Evolutionary conservation across 495 filamentous ascomycete genomes (phyloP).

Genomic region (Apodospora peruviana): DNA sequence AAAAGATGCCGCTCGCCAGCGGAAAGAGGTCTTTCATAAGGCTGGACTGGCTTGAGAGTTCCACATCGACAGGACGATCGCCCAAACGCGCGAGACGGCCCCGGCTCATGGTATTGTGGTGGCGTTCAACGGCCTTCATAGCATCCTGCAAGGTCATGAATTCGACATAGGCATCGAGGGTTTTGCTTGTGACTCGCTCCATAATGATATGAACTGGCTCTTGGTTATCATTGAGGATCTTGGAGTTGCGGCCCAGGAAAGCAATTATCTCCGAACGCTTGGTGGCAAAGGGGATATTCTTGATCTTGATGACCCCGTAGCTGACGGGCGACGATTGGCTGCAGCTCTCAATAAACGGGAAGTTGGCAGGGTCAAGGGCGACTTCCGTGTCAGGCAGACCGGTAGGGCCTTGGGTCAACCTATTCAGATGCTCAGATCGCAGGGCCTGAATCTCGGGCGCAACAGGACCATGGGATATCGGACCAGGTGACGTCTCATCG

Average conservation of each 20-base stretch:
- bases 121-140: slow-evolving; percentile 42
- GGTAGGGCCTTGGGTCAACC: slow-evolving; percentile 12
- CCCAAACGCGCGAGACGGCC: slow-evolving; percentile 54
- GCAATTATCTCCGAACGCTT: slow-evolving; percentile 63
- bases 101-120: slow-evolving; percentile 21
- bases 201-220: slow-evolving; percentile 77
- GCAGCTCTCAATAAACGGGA: slow-evolving; percentile 38
- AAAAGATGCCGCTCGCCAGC: slow-evolving; percentile 55
- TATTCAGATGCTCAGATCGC: slow-evolving; percentile 26
- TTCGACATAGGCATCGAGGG: slow-evolving; percentile 70
- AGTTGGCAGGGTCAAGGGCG: slow-evolving; percentile 25
- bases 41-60: slow-evolving; percentile 51
- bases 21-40: slow-evolving; percentile 68
- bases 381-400: slow-evolving; percentile 24
- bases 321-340: slow-evolving; percentile 7
- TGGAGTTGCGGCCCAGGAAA: slow-evolving; percentile 62
- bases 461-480: background rate
- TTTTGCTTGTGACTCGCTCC: slow-evolving; percentile 73
- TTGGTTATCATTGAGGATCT: slow-evolving; percentile 49
- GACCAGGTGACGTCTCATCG: background rate
- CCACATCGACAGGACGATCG: slow-evolving; percentile 57
- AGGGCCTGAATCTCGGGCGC: background rate
- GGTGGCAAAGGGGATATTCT: slow-evolving; percentile 58
- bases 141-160: slow-evolving; percentile 53
- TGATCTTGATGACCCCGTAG: slow-evolving; percentile 28